Base-by-base conservation (phyloP, 768 basidiomycete species). In the Tulasnella sp. region DNA sequence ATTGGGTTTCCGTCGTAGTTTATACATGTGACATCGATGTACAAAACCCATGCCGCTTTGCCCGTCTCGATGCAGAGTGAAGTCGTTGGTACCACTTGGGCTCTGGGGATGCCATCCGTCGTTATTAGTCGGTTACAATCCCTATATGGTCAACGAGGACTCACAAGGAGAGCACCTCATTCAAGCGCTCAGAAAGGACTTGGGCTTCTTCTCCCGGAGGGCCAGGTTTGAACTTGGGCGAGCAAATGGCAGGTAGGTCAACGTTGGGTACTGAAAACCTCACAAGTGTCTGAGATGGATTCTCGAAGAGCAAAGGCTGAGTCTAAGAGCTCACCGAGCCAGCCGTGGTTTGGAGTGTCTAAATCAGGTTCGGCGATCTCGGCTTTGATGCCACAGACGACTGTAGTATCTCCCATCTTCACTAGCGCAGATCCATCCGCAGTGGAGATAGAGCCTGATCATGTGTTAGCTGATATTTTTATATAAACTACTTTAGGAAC, bases 1-100 rank as follows among this genome's bases (percentile, higher is more conserved):
- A 93, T 91, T 1, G 78, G 86, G 67, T 97, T 98, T 4, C 96
- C 96, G 68, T 98, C 93, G 68, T 94, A 96, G 72, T 96, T 98
- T 63, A 99, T 89, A 68, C 94, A 97, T 0, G 85, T 88, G 27
- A 88, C 82, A 64, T 99, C 96, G 64, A 97, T 78, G 67, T 97
- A 98, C n/a, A 98, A 76, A 27, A 86, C 85, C 92, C 92, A 99
- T 0, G 76, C 92, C 0, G 90, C 78, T 68, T 85, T 88, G 2
- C 82, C 83, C 0, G 80, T 78, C 15, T 86, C 77, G 59, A 99
- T 96, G 68, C 84, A 85, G 2, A 98, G 79, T 3, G 82, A 80
- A 1, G 76, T 69, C 2, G 83, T 76, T 0, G 86, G 74, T 7
- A 98, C 63, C 12, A 85, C 67, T 21, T 76, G 76, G 12, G 89